Evolutionary conservation across 169 alveolate species (phyloP).

Genomic region (Amoebophrya sp.): DNA sequence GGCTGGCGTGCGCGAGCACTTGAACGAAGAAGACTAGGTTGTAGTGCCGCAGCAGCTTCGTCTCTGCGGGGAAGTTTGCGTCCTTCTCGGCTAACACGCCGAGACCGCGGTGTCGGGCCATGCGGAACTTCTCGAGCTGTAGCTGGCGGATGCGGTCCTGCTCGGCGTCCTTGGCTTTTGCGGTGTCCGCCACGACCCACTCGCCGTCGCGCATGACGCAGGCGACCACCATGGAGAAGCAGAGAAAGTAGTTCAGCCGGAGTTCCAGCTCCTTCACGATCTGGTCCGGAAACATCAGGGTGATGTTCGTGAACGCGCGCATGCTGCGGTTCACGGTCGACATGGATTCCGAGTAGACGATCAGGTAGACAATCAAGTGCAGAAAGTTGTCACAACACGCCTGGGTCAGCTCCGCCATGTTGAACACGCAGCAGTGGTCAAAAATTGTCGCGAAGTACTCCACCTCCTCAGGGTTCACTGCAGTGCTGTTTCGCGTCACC

Average conservation of each 20-base stretch:
- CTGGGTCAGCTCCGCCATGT: slow-evolving; percentile 14
- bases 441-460: background rate
- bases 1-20: background rate
- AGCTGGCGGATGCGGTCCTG: background rate
- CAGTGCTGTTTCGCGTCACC: background rate
- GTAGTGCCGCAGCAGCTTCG: slow-evolving; percentile 9
- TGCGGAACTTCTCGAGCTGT: background rate
- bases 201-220: slow-evolving; percentile 9
- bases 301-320: slow-evolving; percentile 1
- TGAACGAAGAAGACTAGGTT: background rate
- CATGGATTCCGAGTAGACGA: slow-evolving; percentile 14
- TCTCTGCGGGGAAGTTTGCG: background rate
- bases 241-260: background rate
- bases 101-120: slow-evolving; percentile 8
- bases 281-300: background rate
- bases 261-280: background rate
- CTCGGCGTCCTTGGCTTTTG: background rate
- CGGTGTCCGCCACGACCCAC: background rate
- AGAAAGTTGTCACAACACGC: background rate
- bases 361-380: background rate
- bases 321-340: background rate
- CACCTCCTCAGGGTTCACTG: background rate
- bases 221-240: background rate
- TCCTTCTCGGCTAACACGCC: background rate
- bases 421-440: background rate